Evolutionary conservation across 176 grass and related monocot species (phyloP).

Genomic region (Oryza glumipatula): DNA sequence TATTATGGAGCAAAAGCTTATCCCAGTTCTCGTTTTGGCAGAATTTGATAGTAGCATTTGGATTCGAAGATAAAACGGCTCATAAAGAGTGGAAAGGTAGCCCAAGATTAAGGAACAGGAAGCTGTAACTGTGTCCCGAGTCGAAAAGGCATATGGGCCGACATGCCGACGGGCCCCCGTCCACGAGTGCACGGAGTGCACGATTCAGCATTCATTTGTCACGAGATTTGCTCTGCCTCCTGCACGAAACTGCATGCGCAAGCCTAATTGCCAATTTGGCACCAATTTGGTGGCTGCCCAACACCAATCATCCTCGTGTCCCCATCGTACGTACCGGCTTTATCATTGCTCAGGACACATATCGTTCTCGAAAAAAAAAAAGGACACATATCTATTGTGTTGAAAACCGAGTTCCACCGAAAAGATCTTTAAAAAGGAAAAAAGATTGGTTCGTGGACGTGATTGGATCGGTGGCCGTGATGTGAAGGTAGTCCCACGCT

Average conservation of each 20-base stretch:
- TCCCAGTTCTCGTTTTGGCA: not conserved
- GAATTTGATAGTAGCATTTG: not conserved
- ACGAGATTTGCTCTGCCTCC: not conserved
- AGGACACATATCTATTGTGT: not conserved
- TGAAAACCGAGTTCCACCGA: not conserved
- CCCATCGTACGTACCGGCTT: not conserved
- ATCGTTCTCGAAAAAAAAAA: not conserved
- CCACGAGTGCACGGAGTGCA: not conserved
- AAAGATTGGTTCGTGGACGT: not conserved
- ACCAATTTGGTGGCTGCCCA: not conserved
- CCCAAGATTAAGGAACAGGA: no score
- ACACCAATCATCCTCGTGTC: slow-evolving; percentile 8
- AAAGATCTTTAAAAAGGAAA: no score
- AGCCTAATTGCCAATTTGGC: not conserved
- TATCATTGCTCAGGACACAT: not conserved
- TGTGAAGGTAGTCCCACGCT: not conserved
- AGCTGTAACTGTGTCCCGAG: not conserved
- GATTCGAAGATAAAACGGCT: not conserved
- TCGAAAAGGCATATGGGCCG: slow-evolving; percentile 5
- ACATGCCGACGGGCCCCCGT: not conserved
- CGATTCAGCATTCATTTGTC: not conserved
- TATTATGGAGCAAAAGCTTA: not conserved
- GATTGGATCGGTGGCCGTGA: not conserved
- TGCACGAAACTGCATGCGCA: not conserved
- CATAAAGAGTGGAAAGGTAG: no score